A percentile compares a stretch with the other conserved stretches of the same genome.
Evolutionary conservation across 2,329 filamentous ascomycete genomes (phyloP).

Genomic region (Cladosporium phlei): DNA sequence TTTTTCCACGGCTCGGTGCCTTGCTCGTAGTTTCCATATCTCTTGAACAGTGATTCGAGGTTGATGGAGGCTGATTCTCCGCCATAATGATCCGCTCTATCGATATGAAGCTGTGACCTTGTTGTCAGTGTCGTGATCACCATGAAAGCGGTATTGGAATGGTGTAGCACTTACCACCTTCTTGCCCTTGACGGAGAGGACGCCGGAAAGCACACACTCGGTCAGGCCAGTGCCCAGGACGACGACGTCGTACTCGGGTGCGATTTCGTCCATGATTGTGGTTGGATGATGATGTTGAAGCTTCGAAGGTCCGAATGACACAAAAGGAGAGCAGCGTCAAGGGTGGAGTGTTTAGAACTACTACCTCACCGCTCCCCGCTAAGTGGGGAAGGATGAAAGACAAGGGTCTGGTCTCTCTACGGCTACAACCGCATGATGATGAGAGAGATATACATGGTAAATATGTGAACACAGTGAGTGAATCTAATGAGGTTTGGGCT

Average conservation of each 20-base stretch:
- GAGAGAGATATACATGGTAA: too few species aligned
- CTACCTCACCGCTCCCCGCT: too few species aligned
- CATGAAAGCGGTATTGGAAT: neutral
- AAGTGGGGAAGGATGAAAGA: too few species aligned
- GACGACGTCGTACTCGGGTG: conserved; percentile 96
- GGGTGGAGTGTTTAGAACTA: too few species aligned
- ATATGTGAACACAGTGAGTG: too few species aligned
- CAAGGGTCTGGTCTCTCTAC: too few species aligned
- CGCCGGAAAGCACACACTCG: conserved; percentile 97
- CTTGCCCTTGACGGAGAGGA: conserved; percentile 96
- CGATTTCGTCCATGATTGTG: conserved; percentile 88
- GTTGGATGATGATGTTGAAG: too few species aligned
- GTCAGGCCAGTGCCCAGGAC: conserved; percentile 97
- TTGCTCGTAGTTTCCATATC: conserved; percentile 75
- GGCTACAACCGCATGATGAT: too few species aligned
- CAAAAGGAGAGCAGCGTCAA: too few species aligned
- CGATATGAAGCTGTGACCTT: conserved; percentile 75
- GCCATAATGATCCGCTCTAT: conserved; percentile 97
- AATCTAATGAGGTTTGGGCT: too few species aligned
- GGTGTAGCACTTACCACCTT: conserved; percentile 57
- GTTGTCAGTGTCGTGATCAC: neutral
- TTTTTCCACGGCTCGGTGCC: conserved; percentile 96
- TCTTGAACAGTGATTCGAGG: conserved; percentile 95
- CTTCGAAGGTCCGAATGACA: too few species aligned
- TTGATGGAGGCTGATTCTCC: conserved; percentile 96